Evolutionary conservation across 2,329 filamentous ascomycete species (phyloP).

Genomic region (Paraphaeosphaeria sporulosa): DNA sequence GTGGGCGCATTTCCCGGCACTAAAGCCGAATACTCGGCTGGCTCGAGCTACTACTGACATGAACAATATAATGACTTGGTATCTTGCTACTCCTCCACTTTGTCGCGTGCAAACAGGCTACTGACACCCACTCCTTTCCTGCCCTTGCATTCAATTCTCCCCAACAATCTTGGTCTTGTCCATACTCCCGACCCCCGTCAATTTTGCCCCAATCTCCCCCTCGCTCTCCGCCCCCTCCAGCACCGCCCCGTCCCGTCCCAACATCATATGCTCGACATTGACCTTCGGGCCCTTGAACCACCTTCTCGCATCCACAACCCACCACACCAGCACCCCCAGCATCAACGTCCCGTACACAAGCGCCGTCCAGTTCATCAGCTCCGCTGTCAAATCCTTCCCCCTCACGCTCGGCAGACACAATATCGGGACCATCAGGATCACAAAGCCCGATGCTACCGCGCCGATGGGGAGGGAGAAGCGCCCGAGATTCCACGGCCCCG

Average conservation of each 20-base stretch:
- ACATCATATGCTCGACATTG: constrained; percentile 67
- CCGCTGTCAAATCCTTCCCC: constrained; percentile 61
- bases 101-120: background rate
- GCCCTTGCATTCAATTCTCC: background rate
- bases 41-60: constrained; percentile 47
- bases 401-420: constrained; percentile 69
- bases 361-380: constrained; percentile 73
- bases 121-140: background rate
- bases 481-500: constrained; percentile 74
- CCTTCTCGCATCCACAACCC: constrained; percentile 67
- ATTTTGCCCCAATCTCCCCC: background rate
- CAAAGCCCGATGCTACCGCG: constrained; percentile 64
- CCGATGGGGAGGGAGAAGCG: constrained; percentile 66
- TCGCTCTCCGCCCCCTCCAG: constrained; percentile 42
- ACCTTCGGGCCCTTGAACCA: constrained; percentile 77
- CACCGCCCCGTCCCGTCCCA: constrained; percentile 49
- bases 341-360: constrained; percentile 72
- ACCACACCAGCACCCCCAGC: constrained; percentile 67
- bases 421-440: constrained; percentile 72
- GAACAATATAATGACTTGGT: background rate
- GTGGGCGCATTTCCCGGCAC: constrained; percentile 49
- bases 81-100: background rate
- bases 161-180: background rate
- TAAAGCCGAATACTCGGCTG: constrained; percentile 39
- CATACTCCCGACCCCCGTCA: background rate